Evolutionary conservation across 163 green algal species (phyloP), one percentile per base, ranked within the genome.

Genomic region (Volvox carteri): DNA sequence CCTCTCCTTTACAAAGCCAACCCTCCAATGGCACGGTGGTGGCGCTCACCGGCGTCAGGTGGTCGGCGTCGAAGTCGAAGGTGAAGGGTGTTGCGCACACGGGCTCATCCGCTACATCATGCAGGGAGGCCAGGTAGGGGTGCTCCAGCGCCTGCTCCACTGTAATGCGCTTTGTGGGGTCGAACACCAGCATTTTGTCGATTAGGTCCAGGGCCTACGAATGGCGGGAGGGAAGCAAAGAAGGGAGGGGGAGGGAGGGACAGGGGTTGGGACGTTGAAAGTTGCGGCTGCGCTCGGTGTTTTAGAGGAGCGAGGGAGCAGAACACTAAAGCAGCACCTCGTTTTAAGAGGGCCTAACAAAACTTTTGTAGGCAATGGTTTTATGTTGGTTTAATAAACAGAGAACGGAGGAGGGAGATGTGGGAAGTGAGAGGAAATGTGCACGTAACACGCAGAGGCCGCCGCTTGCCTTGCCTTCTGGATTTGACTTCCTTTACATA

Each of bases 111-210:
- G 81, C 92, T 18, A 93, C 86, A 85, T 99, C 96, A 90, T 98
- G 97, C 90, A 99, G 90, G 5, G 91, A 86, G 2, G 94, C 94
- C 14, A 99, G 93, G 92, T 98, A 99, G 46, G 96, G 96, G 93
- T 99, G 97, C 54, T 86, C 88, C 79, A 99, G 92, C 50, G 96
- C 96, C 50, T 97, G 78, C 44, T 96, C 94, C 73, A 98, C 95
- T 16, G 92, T 97, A 87, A 99, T 98, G 65, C 98, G 95, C 78
- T 96, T 94, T 5, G 91, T 87, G 9, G 98, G 98, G 92, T 99
- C 94, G 90, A 99, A 99, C 84, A 97, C 90, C 60, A 99, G 94
- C 97, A 99, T 99, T 35, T 91, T 90, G 48, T 97, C 92, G 79
- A 99, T 92, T 48, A 99, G 93, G 93, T 99, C 98, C 39, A 99